phyloP scores from a whole-genome alignment of 805 yeast genomes.

The Clavispora carvajalis region DNA sequence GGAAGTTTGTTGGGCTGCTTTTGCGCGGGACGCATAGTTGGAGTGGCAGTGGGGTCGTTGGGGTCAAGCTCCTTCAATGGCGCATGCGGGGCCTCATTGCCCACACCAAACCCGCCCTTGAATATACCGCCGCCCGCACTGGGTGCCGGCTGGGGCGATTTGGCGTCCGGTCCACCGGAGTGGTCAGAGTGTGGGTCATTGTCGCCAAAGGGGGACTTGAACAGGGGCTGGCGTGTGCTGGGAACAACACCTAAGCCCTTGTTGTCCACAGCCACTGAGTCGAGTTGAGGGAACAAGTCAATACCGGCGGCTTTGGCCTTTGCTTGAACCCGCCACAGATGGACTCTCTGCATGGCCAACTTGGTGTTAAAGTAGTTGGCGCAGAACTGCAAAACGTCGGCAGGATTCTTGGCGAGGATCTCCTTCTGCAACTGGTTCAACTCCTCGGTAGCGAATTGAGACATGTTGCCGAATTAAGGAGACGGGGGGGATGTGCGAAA shows the following conservation, averaged over 20 bases:
- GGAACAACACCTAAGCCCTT: conserved; percentile 21
- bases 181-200: conserved; percentile 56
- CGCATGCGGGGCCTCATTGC: conserved; percentile 2
- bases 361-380: conserved; percentile 64
- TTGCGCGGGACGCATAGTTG: not conserved
- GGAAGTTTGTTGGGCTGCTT: conserved; percentile 39
- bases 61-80: conserved; percentile 23
- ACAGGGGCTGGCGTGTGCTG: conserved; percentile 38
- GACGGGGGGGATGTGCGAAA: conserved; percentile 3
- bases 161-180: conserved; percentile 12
- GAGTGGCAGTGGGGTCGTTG: conserved; percentile 17
- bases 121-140: conserved; percentile 17
- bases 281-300: conserved; percentile 38
- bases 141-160: conserved; percentile 1
- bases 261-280: conserved; percentile 27
- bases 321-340: conserved; percentile 45
- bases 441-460: conserved; percentile 37
- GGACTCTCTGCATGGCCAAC: conserved; percentile 54
- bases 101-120: conserved; percentile 23
- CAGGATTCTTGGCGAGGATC: conserved; percentile 47
- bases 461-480: conserved; percentile 1
- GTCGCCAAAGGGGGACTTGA: conserved; percentile 59
- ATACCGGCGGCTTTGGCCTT: conserved; percentile 49
- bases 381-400: conserved; percentile 69
- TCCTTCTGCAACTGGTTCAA: conserved; percentile 60